Percentiles rank a stretch among this genome's conserved stretches.
Evolutionary conservation across 1,139 yeast genomes (phyloP).

Genomic region (Yamadazyma diddensiae): DNA sequence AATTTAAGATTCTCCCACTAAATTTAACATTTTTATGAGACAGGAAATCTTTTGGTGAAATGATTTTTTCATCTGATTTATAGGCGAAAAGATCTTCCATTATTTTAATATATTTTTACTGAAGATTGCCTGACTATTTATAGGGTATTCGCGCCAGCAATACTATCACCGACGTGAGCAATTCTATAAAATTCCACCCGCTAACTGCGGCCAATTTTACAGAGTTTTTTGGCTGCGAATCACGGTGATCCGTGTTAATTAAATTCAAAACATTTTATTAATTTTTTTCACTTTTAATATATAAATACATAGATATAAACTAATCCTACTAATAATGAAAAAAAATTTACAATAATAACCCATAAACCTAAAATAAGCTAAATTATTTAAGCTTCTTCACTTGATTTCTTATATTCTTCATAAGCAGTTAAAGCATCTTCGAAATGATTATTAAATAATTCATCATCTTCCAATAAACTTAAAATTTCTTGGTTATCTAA

Average conservation of each 20-base stretch:
- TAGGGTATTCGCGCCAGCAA: constrained; percentile 1
- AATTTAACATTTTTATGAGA: constrained; percentile 25
- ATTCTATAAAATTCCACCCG: not conserved
- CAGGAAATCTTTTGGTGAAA: constrained; percentile 32
- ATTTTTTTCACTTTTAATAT: constrained; percentile 21
- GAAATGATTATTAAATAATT: constrained; percentile 85
- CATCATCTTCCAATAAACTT: constrained; percentile 86
- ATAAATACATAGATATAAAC: constrained; percentile 26
- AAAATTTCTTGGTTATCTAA: constrained; percentile 91
- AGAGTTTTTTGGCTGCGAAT: too few species aligned
- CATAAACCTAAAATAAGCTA: constrained; percentile 7
- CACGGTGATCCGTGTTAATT: too few species aligned
- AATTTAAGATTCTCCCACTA: constrained; percentile 67
- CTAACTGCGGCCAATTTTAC: too few species aligned
- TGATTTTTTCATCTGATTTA: constrained; percentile 23
- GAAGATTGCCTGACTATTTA: too few species aligned
- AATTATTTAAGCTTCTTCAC: constrained; percentile 27
- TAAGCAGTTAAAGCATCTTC: constrained; percentile 94
- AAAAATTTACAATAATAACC: constrained; percentile 17
- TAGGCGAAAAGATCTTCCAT: constrained; percentile 15
- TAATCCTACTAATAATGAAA: constrained; percentile 24
- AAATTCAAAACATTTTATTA: constrained; percentile 17
- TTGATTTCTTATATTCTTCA: constrained; percentile 70
- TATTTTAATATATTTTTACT: too few species aligned
- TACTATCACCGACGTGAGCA: not conserved